phyloP scores from a whole-genome alignment of 331 rosid species.

The Rosa hybrid region DNA sequence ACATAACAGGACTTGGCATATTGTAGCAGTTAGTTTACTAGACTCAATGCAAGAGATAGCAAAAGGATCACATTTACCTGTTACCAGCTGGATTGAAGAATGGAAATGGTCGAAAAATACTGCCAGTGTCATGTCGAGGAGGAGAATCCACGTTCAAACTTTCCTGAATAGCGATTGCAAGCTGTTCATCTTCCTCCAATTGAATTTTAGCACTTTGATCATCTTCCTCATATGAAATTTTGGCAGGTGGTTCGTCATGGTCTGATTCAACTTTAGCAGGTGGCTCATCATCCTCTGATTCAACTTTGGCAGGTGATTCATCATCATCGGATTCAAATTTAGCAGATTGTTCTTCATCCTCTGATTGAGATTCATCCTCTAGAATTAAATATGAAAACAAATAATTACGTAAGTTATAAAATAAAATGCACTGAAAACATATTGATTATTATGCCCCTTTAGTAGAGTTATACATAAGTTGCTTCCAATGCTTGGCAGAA shows the following conservation, averaged over 20 bases:
- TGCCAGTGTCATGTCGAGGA: slow-evolving; percentile 44
- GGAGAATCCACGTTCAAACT: slow-evolving; percentile 62
- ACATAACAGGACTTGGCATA: slow-evolving; percentile 14
- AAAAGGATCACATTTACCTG: slow-evolving; percentile 48
- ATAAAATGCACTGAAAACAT: neutral
- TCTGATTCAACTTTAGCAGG: slow-evolving; percentile 54
- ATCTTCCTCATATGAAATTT: slow-evolving; percentile 55
- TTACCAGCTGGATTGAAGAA: slow-evolving; percentile 53
- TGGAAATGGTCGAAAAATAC: slow-evolving; percentile 53
- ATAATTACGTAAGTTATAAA: slow-evolving; percentile 7
- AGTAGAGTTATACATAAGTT: neutral
- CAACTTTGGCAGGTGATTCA: slow-evolving; percentile 30
- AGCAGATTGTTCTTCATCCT: slow-evolving; percentile 18
- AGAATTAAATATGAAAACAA: slow-evolving; percentile 1
- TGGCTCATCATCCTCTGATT: slow-evolving; percentile 52
- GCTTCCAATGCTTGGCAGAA: neutral
- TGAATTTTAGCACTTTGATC: slow-evolving; percentile 36
- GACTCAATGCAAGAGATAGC: neutral
- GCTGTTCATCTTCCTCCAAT: slow-evolving; percentile 86
- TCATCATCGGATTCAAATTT: slow-evolving; percentile 38
- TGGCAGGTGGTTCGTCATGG: slow-evolving; percentile 35
- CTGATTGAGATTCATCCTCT: slow-evolving; percentile 34
- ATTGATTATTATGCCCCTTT: neutral
- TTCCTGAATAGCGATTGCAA: slow-evolving; percentile 87
- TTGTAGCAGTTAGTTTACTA: neutral